Base-by-base conservation (phyloP, 108 stramenopile species). In the Cylindrotheca closterium region DNA sequence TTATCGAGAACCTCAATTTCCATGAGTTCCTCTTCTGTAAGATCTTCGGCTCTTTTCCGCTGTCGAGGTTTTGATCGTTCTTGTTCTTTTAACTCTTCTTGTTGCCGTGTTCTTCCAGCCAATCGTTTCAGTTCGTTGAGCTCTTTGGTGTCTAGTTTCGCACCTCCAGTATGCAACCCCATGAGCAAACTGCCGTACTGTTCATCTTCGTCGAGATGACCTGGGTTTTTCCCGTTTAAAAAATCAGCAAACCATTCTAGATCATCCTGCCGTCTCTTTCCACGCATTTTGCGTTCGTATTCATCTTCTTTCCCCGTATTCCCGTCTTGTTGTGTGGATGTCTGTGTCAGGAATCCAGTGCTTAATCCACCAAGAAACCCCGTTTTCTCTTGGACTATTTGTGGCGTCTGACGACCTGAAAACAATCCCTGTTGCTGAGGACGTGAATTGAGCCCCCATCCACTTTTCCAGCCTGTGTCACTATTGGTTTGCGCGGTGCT, bases 1-100 rank as follows among this genome's bases (percentile, higher is more conserved):
- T 63, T 30, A 12, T 63, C 61, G 49, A 63, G 30, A n/a, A 51
- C 15, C 51, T 63, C 17, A 2, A 63, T n/a, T 5, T 49, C 61
- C 5, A 27, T 8, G 2, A 48, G 0, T 30, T 49, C 61, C 8
- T 63, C 61, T 30, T 49, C 49, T 3, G 61, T 30, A 7, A 63
- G 49, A 5, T n/a, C 33, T 60, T 60, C 25, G 0, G 18, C 49
- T n/a, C 28, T 27, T n/a, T 63, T 19, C 4, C 61, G 47, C 10
- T 47, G 47, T 29, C 27, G 49, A 17, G 28, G 10, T 42, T 42
- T 42, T 42, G 10, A 7, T 15, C 15, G 7, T 15, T 42, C 37
- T 15, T 42, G 37, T 42, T 42, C 37, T 42, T 42, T 42, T 15
- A 42, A 7, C 37, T 7, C 15, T 7, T 7, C 37, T 42, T 42